Percentiles rank a stretch among this genome's conserved stretches.
Evolutionary conservation across 2,329 filamentous ascomycete genomes (phyloP).

Genomic region (Grosmannia penicillata): DNA sequence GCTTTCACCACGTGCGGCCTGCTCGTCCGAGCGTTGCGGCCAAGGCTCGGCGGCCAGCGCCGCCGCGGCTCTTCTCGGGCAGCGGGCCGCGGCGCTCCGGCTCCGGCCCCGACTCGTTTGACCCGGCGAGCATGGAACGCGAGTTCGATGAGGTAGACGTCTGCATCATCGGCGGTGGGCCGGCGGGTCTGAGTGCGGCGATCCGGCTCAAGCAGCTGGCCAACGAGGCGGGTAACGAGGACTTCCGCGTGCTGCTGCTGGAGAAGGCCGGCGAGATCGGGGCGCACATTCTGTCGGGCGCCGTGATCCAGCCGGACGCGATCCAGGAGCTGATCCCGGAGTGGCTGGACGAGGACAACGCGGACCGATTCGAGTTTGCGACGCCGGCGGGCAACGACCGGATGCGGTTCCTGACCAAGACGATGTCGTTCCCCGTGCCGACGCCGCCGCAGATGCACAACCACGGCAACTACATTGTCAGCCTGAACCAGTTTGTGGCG

Average conservation of each 20-base stretch:
- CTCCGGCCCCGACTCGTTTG: slow-evolving; percentile 40
- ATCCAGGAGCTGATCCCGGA: slow-evolving; percentile 85
- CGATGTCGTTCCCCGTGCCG: slow-evolving; percentile 61
- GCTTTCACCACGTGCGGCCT: no score
- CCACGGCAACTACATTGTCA: slow-evolving; percentile 94
- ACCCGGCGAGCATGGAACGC: slow-evolving; percentile 57
- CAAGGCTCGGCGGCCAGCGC: neutral
- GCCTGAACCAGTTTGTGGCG: slow-evolving; percentile 84
- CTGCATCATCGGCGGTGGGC: slow-evolving; percentile 92
- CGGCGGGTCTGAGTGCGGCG: slow-evolving; percentile 79
- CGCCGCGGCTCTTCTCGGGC: slow-evolving; percentile 12
- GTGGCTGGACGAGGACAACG: slow-evolving; percentile 83
- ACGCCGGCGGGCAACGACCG: slow-evolving; percentile 72
- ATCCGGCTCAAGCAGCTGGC: slow-evolving; percentile 93
- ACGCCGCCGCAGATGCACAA: slow-evolving; percentile 96
- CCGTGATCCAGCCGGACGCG: slow-evolving; percentile 80
- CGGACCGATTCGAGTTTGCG: slow-evolving; percentile 70
- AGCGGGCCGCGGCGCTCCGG: slow-evolving; percentile 12
- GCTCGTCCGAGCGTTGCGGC: neutral
- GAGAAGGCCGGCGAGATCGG: slow-evolving; percentile 94
- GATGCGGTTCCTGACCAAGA: slow-evolving; percentile 91
- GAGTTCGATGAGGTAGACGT: slow-evolving; percentile 93
- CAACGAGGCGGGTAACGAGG: slow-evolving; percentile 86
- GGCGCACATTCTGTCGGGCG: slow-evolving; percentile 88
- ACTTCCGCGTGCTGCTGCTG: slow-evolving; percentile 81